Evolutionary conservation across 108 stramenopile species (phyloP), one percentile per base, ranked within the genome.

Genomic region (Ochromonas danica): DNA sequence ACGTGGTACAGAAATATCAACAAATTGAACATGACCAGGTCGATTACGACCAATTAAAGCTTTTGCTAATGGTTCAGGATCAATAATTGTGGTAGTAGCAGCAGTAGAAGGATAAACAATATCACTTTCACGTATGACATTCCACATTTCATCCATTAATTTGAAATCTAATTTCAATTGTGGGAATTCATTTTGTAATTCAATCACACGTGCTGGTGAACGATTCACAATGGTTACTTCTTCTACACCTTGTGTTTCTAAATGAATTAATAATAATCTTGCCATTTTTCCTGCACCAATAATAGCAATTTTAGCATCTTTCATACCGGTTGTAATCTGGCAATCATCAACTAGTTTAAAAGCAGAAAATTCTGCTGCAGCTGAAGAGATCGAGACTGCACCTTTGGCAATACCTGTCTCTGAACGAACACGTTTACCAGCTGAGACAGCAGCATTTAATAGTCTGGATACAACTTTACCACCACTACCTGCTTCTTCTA

Each of bases 201-300:
- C 63, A 45, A 78, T 65, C 1, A 51, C 71, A 38, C 71, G 36
- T 80, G 81, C 85, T 81, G 67, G 80, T 28, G 84, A 92, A 70
- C 98, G 87, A 87, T 98, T 97, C 65, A 98, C 93, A 87, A 98
- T 95, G 43, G 93, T 92, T 70, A 96, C 94, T 61, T 90, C 88
- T 82, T 95, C 90, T 42, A 97, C 80, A 61, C 98, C 98, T 35
- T 95, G 87, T 40, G 92, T 92, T 38, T 91, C 92, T 89, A 98
- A 90, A 87, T 98, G 96, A 22, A 94, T 95, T 60, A 97, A 82
- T 51, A 98, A 86, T 22, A 98, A 82, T 3, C 98, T 89, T 0
- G 95, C 95, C 98, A 98, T 98, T 42, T 94, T 98, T 35, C 98
- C 98, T 1, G 98, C 98, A 14, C 98, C 98, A 39, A 98, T 86